Evolutionary conservation across 495 filamentous ascomycete species (phyloP).

Genomic region (Penicillium lagena): DNA sequence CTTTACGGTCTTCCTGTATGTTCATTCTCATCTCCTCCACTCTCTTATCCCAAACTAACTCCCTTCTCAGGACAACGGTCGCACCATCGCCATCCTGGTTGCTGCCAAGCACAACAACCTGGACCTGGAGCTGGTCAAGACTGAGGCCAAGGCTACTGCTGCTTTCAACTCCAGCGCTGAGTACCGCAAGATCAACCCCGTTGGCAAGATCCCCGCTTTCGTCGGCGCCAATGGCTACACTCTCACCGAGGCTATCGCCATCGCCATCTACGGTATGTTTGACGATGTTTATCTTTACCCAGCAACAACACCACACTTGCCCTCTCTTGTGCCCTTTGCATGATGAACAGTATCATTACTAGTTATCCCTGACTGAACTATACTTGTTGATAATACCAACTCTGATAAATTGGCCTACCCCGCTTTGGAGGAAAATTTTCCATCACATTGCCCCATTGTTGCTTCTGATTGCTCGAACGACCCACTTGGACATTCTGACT

Average conservation of each 20-base stretch:
- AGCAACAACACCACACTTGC: slow-evolving; percentile 1
- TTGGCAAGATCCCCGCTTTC: slow-evolving; percentile 89
- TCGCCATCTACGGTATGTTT: slow-evolving; percentile 92
- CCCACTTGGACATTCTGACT: slow-evolving; percentile 11
- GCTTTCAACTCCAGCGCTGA: slow-evolving; percentile 48
- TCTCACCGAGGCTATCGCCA: slow-evolving; percentile 85
- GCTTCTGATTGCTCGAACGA: slow-evolving; percentile 12
- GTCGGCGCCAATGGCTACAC: slow-evolving; percentile 86
- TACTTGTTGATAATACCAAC: slow-evolving; percentile 72
- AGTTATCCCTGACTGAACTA: slow-evolving; percentile 99
- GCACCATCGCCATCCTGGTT: slow-evolving; percentile 78
- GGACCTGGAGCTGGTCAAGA: slow-evolving; percentile 76
- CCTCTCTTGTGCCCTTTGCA: slow-evolving; percentile 23
- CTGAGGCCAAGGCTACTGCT: slow-evolving; percentile 37
- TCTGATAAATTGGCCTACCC: slow-evolving; percentile 48
- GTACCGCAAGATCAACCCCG: slow-evolving; percentile 78
- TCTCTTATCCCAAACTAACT: slow-evolving; percentile 1
- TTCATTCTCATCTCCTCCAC: slow-evolving; percentile 3
- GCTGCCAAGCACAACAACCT: slow-evolving; percentile 95
- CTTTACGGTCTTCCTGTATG: slow-evolving; percentile 83
- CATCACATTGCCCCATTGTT: slow-evolving; percentile 11
- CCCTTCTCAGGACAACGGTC: slow-evolving; percentile 67
- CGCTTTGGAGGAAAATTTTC: slow-evolving; percentile 19
- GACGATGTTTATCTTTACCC: slow-evolving; percentile 2
- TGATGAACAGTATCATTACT: slow-evolving; percentile 72